Evolutionary conservation across 176 grass and related monocot genomes (phyloP).

Genomic region (Ampelocalamus luodianensis): DNA sequence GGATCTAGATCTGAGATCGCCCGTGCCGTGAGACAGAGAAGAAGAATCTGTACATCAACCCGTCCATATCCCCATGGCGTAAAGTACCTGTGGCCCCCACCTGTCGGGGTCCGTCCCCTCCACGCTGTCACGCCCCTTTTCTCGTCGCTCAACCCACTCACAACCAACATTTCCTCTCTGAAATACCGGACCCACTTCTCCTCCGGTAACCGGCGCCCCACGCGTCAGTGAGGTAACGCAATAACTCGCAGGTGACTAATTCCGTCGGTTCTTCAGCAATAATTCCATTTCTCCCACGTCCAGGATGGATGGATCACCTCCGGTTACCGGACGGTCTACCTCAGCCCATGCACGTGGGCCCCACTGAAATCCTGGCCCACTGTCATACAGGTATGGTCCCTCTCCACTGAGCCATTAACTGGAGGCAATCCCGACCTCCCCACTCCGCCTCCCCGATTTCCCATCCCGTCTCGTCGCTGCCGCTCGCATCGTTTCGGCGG

Average conservation of each 20-base stretch:
- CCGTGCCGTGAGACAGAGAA: neutral
- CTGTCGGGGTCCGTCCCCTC: neutral
- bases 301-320: neutral
- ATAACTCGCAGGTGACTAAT: neutral
- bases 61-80: neutral
- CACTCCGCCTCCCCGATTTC: neutral
- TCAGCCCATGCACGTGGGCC: neutral
- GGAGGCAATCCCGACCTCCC: neutral
- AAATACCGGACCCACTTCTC: accelerated
- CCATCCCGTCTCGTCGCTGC: constrained; percentile 6
- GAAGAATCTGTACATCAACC: neutral
- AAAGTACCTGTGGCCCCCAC: neutral
- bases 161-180: neutral
- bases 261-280: neutral
- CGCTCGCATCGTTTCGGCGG: constrained; percentile 10
- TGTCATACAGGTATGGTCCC: neutral
- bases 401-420: neutral
- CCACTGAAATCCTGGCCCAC: neutral
- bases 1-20: neutral
- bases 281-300: neutral
- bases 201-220: accelerated
- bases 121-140: neutral
- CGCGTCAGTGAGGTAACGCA: neutral
- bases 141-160: too few relatives aligned
- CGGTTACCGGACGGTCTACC: neutral